Percentiles rank a stretch among this genome's conserved stretches.
These are phyloP conservation scores for Guyanaporus albipodus DNA, from an alignment of 768 basidiomycete genomes.

Conservation along the genomic window DNA sequence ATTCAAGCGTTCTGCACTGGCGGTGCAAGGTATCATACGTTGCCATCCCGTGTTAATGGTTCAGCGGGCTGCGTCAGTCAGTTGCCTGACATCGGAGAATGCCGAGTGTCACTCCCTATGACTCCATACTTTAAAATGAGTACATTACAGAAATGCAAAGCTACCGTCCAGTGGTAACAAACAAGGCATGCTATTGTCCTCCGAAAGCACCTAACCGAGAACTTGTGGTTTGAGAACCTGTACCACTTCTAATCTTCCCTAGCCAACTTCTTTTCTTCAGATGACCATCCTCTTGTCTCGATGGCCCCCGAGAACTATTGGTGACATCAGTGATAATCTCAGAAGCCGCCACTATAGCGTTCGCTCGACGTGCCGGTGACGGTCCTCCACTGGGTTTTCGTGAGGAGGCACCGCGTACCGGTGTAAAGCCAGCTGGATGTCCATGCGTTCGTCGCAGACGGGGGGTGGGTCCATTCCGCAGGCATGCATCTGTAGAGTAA, in stretches of 20 bases:
- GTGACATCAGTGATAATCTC: conserved; percentile 55
- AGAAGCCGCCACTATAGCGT: conserved; percentile 37
- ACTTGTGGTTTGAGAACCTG: conserved; percentile 16
- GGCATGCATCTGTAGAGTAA: conserved; percentile 37
- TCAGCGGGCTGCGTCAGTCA: not conserved
- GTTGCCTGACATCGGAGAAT: conserved; percentile 7
- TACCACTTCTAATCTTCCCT: conserved; percentile 58
- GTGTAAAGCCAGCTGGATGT: conserved; percentile 68
- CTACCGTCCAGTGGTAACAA: conserved; percentile 13
- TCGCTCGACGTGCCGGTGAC: conserved; percentile 48
- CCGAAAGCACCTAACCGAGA: conserved; percentile 21
- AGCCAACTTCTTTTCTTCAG: conserved; percentile 63
- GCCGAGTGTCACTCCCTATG: conserved; percentile 16
- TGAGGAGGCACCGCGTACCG: conserved; percentile 48
- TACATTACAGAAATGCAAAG: conserved; percentile 17
- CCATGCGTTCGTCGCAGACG: conserved; percentile 57
- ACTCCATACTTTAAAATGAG: not conserved
- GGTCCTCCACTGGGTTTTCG: conserved; percentile 33
- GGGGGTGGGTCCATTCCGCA: conserved; percentile 46
- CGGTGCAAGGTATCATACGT: conserved; percentile 86
- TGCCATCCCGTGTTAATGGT: conserved; percentile 44
- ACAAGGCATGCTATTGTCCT: conserved; percentile 21
- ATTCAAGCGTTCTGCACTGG: conserved; percentile 91
- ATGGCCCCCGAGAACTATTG: conserved; percentile 50
- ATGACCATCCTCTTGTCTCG: conserved; percentile 21